Percentiles rank a stretch among this genome's conserved stretches.
Conservation (phyloP, 495 filamentous ascomycete species). For the Penicillium silybi region DNA sequence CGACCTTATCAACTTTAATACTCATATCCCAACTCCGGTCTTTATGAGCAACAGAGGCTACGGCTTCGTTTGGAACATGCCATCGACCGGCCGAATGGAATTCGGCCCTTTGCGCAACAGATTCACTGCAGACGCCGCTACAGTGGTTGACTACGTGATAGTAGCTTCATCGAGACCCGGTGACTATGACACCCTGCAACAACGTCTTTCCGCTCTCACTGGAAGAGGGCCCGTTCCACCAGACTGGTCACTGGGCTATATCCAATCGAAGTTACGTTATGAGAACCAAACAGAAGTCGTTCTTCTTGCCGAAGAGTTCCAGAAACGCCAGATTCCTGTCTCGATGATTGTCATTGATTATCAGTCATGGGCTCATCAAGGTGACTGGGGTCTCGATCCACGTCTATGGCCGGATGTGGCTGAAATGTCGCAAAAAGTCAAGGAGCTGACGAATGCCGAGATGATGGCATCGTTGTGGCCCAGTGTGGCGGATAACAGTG, state of each 20-base stretch:
- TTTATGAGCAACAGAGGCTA: conserved; percentile 30
- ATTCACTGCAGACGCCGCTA: conserved; percentile 22
- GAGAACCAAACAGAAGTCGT: conserved; percentile 28
- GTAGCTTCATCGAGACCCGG: conserved; percentile 11
- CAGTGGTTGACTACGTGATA: conserved; percentile 28
- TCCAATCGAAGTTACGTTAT: conserved; percentile 34
- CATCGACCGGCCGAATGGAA: conserved; percentile 27
- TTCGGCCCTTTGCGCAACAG: conserved; percentile 20
- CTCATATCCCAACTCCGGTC: conserved; percentile 24
- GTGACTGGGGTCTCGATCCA: conserved; percentile 32
- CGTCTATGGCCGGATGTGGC: conserved; percentile 22
- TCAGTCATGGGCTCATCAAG: conserved; percentile 31
- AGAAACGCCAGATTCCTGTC: conserved; percentile 20
- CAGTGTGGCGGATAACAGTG: conserved; percentile 25
- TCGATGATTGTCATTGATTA: conserved; percentile 33
- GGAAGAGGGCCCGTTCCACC: conserved; percentile 27
- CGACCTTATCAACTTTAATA: conserved; percentile 28
- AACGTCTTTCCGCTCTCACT: conserved; percentile 22
- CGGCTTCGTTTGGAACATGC: conserved; percentile 29
- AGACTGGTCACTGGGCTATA: conserved; percentile 28
- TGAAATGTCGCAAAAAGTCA: conserved; percentile 22
- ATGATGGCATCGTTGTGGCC: conserved; percentile 36
- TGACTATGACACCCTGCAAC: conserved; percentile 27
- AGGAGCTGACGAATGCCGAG: conserved; percentile 26
- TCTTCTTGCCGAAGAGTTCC: conserved; percentile 20